A percentile compares a stretch with the other conserved stretches of the same genome.
Conservation (phyloP, 1,139 yeast genomes). For the Eremothecium gossypii region DNA sequence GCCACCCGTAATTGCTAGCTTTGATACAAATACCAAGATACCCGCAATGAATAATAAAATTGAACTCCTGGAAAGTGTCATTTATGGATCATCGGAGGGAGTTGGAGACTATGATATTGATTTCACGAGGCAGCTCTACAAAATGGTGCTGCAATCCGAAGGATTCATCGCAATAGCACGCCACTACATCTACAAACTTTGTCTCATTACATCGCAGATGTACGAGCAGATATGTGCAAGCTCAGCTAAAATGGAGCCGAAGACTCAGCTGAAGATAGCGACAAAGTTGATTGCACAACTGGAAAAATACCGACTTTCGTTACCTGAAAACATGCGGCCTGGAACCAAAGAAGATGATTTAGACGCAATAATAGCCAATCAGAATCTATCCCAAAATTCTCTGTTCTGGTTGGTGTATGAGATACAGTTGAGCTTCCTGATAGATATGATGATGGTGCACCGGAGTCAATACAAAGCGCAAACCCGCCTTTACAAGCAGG, state of each 20-base stretch:
- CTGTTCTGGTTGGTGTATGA: not conserved
- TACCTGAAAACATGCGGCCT: constrained; percentile 6
- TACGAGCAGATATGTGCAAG: constrained; percentile 5
- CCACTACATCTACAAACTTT: not conserved
- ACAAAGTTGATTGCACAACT: constrained; percentile 3
- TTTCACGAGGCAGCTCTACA: constrained; percentile 5
- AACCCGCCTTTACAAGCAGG: not conserved
- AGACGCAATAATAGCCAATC: not conserved
- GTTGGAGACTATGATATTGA: constrained; percentile 1
- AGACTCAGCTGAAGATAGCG: constrained; percentile 2
- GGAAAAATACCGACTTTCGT: constrained; percentile 4
- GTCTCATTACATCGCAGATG: constrained; percentile 2
- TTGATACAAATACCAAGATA: constrained; percentile 10
- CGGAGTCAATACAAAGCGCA: constrained; percentile 6
- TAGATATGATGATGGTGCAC: constrained; percentile 6
- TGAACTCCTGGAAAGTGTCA: constrained; percentile 4
- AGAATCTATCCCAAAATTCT: not conserved
- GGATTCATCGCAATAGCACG: constrained; percentile 6
- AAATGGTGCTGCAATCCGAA: constrained; percentile 3
- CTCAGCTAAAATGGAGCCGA: not conserved
- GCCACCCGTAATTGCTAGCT: constrained; percentile 12
- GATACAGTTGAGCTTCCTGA: constrained; percentile 4
- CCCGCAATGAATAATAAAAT: constrained; percentile 4
- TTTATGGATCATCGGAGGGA: constrained; percentile 1
- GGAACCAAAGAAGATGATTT: not conserved